Evolutionary conservation across 2,329 filamentous ascomycete genomes (phyloP).

Genomic region (Diplodia seriata): DNA sequence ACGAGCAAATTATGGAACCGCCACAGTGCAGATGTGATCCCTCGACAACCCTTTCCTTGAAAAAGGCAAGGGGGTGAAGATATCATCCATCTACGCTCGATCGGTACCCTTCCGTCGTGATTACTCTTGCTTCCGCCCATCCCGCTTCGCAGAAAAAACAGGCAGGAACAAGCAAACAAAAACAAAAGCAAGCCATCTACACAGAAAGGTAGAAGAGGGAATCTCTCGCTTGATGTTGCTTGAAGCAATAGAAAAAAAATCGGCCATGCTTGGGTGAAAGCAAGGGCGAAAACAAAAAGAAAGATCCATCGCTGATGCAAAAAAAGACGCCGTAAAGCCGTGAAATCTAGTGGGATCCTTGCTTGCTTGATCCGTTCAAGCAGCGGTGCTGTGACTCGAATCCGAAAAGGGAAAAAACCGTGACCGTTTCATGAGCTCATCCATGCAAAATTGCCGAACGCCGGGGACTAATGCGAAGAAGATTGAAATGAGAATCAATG

Average conservation of each 20-base stretch:
- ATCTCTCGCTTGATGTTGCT: slow-evolving; percentile 8
- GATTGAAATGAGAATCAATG: slow-evolving; percentile 12
- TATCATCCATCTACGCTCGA: neutral
- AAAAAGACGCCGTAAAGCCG: neutral
- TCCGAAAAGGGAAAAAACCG: neutral
- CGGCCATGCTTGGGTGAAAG: neutral
- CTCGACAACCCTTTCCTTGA: neutral
- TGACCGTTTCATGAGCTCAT: slow-evolving; percentile 13
- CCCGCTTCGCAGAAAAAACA: neutral
- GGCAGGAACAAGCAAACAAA: neutral
- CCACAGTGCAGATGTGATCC: neutral
- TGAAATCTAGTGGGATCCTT: neutral
- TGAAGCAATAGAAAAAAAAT: slow-evolving; percentile 4
- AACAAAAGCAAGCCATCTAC: neutral
- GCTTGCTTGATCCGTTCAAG: neutral
- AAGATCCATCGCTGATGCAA: slow-evolving; percentile 15
- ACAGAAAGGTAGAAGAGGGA: neutral
- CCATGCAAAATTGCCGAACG: slow-evolving; percentile 19
- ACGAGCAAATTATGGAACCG: neutral
- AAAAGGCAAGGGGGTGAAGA: neutral
- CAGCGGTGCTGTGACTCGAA: neutral
- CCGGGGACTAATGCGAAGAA: slow-evolving; percentile 21
- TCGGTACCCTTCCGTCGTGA: neutral
- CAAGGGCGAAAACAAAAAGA: neutral
- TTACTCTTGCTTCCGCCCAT: neutral